Conservation (phyloP, 2,329 filamentous ascomycete genomes). For the Xylariaceae sp. region DNA sequence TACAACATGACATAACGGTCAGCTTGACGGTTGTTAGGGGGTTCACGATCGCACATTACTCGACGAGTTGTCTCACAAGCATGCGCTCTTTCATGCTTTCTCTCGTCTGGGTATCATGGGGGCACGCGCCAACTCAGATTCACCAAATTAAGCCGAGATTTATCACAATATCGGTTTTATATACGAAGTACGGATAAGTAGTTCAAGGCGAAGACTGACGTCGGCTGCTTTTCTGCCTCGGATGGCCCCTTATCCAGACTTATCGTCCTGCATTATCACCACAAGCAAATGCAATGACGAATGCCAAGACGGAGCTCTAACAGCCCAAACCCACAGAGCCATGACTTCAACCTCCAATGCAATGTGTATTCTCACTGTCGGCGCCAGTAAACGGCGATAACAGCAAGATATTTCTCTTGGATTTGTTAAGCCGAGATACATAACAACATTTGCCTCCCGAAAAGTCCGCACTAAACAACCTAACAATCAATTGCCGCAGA, state of each 20-base stretch:
- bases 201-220: constrained; percentile 35
- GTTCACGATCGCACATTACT: no score
- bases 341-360: no score
- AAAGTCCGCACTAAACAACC: no score
- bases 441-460: no score
- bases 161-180: neutral
- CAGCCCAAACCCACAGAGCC: constrained; percentile 20
- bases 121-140: no score
- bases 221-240: constrained; percentile 52
- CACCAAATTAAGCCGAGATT: neutral
- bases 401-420: no score
- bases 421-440: no score
- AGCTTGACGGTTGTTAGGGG: constrained; percentile 5
- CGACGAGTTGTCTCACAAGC: no score
- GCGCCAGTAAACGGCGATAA: no score
- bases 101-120: neutral
- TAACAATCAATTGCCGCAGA: no score
- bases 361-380: no score
- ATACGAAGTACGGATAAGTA: neutral
- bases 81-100: neutral
- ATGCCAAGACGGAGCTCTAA: constrained; percentile 21
- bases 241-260: constrained; percentile 41
- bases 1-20: constrained; percentile 20
- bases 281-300: constrained; percentile 27
- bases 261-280: constrained; percentile 29